Percentiles rank a stretch among this genome's conserved stretches.
Evolutionary conservation across 2,329 filamentous ascomycete species (phyloP).

Genomic region (Albophoma yamanashiensis): DNA sequence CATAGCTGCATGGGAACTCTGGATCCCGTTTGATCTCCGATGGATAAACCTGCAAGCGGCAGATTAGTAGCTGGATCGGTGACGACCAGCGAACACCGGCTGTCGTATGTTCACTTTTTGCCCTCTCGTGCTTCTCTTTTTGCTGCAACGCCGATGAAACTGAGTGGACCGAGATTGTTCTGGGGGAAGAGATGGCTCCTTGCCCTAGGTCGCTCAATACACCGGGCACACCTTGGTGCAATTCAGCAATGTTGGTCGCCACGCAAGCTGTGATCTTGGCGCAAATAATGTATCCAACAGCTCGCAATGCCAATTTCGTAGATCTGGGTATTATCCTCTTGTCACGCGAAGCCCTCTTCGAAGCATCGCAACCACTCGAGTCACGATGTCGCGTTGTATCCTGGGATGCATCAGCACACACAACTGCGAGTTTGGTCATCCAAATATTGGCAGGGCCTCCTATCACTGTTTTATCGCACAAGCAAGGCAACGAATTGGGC

Average conservation of each 20-base stretch:
- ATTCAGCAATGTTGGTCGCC: neutral
- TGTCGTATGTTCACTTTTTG: neutral
- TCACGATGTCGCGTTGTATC: neutral
- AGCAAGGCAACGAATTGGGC: neutral
- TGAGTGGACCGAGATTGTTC: too few relatives aligned
- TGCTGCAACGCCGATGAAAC: neutral
- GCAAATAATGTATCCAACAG: too few relatives aligned
- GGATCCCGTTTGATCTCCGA: neutral
- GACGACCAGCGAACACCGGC: constrained; percentile 1
- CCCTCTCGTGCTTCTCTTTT: neutral
- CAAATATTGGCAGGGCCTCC: neutral
- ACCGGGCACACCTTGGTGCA: too few relatives aligned
- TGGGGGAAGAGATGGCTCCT: neutral
- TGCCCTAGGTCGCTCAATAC: neutral
- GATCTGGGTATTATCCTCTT: neutral
- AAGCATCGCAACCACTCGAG: neutral
- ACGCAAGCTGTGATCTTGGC: neutral
- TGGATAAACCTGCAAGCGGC: neutral
- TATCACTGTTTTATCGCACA: neutral
- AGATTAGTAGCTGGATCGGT: constrained; percentile 1
- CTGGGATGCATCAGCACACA: neutral
- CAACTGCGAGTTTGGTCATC: neutral
- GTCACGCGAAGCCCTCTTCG: neutral
- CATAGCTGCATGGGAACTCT: neutral
- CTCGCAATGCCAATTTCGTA: neutral